Base-by-base conservation (phyloP, 1,139 yeast species). In the Nakaseomyces nivariensis region DNA sequence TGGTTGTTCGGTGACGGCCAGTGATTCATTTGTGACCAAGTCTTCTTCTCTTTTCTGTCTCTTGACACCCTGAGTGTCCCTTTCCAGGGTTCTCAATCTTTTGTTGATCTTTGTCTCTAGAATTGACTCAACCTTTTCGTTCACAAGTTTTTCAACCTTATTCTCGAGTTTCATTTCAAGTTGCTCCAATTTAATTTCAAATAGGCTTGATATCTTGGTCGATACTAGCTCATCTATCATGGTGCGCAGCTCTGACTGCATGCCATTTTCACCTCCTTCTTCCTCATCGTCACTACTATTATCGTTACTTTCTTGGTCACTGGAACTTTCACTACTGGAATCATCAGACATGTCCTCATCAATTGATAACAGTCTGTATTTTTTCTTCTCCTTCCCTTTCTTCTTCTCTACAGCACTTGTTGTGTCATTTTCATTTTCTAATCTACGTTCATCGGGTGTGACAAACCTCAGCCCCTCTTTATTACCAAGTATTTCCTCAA, bases 191-290 rank as follows among this genome's bases (percentile, higher is more conserved):
- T 59, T 62, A n/a, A 49, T 45, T 25, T 51, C 49, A 10, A 60
- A 47, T 5, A 55, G 49, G 11, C 48, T 49, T 11, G 54, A 51
- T 10, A 61, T 52, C 36, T 57, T 58, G 3, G 56, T 49, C 26
- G 57, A 59, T 4, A 63, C 62, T n/a, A 63, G 52, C 41, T 57
- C 58, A 32, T 63, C 58, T 6, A 63, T 59, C 55, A 63, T 52
- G n/a, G 50, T 47, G 40, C 60, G 59, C 40, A 63, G 51, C 47
- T 63, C 64, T 43, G 61, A 59, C 49, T 58, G 60, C 51, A 57
- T 49, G 43, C 50, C 54, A 43, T 43, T 41, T 24, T 51, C 51
- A 11, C 33, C 49, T 4, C 48, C 54, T 34, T 50, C 54, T 3
- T 48, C 51, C 17, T 51, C 54, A 40, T 47, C 45, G 22, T 17